Evolutionary conservation across 352 stramenopile species (phyloP).

Genomic region (Pythium myriotylum): DNA sequence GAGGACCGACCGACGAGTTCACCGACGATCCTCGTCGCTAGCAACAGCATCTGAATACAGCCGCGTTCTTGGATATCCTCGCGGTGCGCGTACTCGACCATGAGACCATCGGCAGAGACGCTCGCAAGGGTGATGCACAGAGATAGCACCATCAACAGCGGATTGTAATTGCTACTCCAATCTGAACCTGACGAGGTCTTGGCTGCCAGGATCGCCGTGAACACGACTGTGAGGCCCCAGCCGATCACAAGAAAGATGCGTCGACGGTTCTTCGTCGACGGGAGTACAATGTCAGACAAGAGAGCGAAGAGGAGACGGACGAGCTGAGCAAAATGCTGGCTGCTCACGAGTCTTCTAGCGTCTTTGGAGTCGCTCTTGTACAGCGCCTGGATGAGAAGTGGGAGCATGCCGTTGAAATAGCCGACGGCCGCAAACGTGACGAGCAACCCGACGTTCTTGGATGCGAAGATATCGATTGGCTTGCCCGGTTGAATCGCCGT

Average conservation of each 20-base stretch:
- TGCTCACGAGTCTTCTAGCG: background rate
- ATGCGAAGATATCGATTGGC: constrained; percentile 16
- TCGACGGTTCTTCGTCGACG: background rate
- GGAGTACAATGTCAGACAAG: constrained; percentile 8
- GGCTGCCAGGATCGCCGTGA: background rate
- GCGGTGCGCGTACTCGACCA: constrained; percentile 33
- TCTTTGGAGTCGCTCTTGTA: background rate
- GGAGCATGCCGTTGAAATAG: constrained; percentile 20
- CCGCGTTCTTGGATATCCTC: constrained; percentile 20
- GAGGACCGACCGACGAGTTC: constrained; percentile 7
- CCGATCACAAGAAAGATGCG: constrained; percentile 8
- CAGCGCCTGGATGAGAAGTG: constrained; percentile 4
- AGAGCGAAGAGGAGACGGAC: constrained; percentile 2
- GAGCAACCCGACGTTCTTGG: constrained; percentile 11
- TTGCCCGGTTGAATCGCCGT: constrained; percentile 18
- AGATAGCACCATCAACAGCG: constrained; percentile 5
- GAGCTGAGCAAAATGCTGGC: constrained; percentile 1
- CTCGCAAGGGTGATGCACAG: constrained; percentile 9
- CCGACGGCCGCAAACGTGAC: constrained; percentile 21
- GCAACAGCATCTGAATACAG: constrained; percentile 20
- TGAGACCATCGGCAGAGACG: constrained; percentile 24
- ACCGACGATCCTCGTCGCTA: constrained; percentile 21
- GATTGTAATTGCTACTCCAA: background rate
- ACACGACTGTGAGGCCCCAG: constrained; percentile 3
- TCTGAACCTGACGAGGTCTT: background rate